Percentiles rank a stretch among this genome's conserved stretches.
Conservation (phyloP, 2,329 filamentous ascomycete species). For the Arthrobotrys pseudoclavata region DNA sequence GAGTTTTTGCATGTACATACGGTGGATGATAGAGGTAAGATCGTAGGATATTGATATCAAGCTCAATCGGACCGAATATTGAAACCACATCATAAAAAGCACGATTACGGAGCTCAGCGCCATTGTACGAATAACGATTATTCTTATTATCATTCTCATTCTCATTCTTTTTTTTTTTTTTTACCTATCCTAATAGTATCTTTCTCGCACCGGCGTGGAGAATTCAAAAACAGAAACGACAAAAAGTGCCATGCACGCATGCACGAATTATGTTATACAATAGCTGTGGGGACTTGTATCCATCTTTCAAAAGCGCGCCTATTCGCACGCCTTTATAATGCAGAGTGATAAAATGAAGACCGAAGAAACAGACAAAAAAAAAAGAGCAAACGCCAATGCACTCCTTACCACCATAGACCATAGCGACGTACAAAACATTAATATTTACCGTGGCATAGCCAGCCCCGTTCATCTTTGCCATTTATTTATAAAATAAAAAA, state of each 20-base stretch:
- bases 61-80: no score
- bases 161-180: neutral
- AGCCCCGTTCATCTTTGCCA: slow-evolving; percentile 12
- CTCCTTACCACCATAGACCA: slow-evolving; percentile 47
- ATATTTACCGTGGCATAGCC: slow-evolving; percentile 23
- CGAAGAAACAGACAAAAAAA: slow-evolving; percentile 9
- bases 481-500: slow-evolving; percentile 29
- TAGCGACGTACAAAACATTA: slow-evolving; percentile 36
- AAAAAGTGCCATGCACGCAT: slow-evolving; percentile 2
- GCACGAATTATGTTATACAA: slow-evolving; percentile 31
- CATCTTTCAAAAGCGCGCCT: slow-evolving; percentile 19
- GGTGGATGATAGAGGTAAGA: neutral
- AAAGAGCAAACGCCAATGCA: slow-evolving; percentile 50
- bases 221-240: neutral
- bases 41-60: no score
- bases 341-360: neutral
- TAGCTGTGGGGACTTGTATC: slow-evolving; percentile 16
- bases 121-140: neutral
- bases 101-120: neutral
- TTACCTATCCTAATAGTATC: neutral
- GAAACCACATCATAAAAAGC: no score
- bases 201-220: slow-evolving; percentile 30
- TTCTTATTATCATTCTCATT: neutral
- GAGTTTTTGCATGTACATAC: slow-evolving; percentile 52
- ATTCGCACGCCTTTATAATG: slow-evolving; percentile 26